These are phyloP conservation scores for Paracamarosporium sp. DNA, from an alignment of 2,329 filamentous ascomycete genomes.

Conservation along the genomic window DNA sequence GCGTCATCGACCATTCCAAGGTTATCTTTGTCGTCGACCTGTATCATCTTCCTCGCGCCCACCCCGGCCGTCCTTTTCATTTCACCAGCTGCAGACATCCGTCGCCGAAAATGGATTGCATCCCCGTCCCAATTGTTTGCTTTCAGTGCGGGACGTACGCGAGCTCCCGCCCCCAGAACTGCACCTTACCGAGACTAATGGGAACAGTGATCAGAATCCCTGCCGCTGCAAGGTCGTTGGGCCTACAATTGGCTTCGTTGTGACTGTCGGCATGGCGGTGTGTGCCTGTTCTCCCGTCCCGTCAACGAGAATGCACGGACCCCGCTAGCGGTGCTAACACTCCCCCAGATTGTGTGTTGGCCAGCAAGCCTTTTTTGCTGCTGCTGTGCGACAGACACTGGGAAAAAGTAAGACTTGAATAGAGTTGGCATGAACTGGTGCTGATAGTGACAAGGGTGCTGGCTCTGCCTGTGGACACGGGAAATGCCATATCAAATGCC, in stretches of 20 bases:
- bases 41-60: neutral
- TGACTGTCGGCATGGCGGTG: constrained; percentile 59
- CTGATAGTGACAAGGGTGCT: constrained; percentile 53
- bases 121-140: constrained; percentile 60
- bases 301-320: constrained; percentile 3
- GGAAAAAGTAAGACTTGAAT: constrained; percentile 56
- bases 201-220: constrained; percentile 60
- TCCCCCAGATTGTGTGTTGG: constrained; percentile 58
- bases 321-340: constrained; percentile 11
- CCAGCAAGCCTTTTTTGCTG: constrained; percentile 63
- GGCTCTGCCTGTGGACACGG: constrained; percentile 59
- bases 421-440: neutral
- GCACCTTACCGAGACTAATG: neutral
- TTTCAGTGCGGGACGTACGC: constrained; percentile 59
- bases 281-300: constrained; percentile 23
- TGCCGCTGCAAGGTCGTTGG: constrained; percentile 65
- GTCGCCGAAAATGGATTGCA: constrained; percentile 29
- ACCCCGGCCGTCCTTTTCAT: too few species aligned
- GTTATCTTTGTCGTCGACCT: neutral
- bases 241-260: constrained; percentile 59
- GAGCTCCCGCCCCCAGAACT: neutral
- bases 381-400: constrained; percentile 61
- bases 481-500: constrained; percentile 57
- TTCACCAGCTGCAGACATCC: neutral
- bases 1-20: constrained; percentile 7